These are phyloP conservation scores for Hirsutella rhossiliensis DNA, from an alignment of 2,329 filamentous ascomycete genomes.

Conservation along the genomic window DNA sequence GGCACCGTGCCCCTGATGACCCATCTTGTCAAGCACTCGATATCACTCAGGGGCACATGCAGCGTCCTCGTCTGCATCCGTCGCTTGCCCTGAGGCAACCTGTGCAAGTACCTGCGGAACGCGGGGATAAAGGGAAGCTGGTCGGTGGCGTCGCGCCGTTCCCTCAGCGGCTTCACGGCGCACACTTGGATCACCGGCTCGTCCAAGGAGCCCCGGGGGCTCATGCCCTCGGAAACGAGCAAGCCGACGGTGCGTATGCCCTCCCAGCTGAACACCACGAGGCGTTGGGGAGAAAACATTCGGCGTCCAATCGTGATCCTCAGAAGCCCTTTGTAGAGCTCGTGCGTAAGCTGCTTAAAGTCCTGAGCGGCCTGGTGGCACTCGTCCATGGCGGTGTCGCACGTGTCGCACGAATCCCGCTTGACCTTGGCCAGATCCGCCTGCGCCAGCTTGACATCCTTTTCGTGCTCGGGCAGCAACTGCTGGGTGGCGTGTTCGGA, in stretches of 20 bases:
- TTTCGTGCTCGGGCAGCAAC: constrained; percentile 86
- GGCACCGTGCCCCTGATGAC: constrained; percentile 46
- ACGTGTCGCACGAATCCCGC: constrained; percentile 69
- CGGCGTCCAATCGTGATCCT: constrained; percentile 72
- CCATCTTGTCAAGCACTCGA: constrained; percentile 76
- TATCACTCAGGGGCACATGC: constrained; percentile 60
- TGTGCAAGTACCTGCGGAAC: constrained; percentile 56
- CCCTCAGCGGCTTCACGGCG: constrained; percentile 58
- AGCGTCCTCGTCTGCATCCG: constrained; percentile 57
- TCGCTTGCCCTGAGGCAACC: constrained; percentile 52
- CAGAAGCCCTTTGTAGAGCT: constrained; percentile 66
- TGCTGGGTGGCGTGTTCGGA: constrained; percentile 97
- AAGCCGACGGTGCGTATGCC: constrained; percentile 75
- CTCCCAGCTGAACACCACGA: constrained; percentile 78
- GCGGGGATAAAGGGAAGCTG: constrained; percentile 68
- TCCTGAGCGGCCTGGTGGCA: constrained; percentile 76
- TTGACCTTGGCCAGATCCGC: constrained; percentile 86
- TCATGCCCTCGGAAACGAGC: constrained; percentile 63
- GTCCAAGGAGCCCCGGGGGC: constrained; percentile 40
- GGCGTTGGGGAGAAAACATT: constrained; percentile 61
- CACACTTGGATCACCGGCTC: constrained; percentile 65
- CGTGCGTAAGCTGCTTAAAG: constrained; percentile 65
- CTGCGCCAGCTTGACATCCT: constrained; percentile 83
- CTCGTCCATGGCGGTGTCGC: constrained; percentile 65
- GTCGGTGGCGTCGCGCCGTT: constrained; percentile 68